Percentiles rank a stretch among this genome's conserved stretches.
phyloP scores from a whole-genome alignment of 768 basidiomycete species.

The Hygrocybe punicea region DNA sequence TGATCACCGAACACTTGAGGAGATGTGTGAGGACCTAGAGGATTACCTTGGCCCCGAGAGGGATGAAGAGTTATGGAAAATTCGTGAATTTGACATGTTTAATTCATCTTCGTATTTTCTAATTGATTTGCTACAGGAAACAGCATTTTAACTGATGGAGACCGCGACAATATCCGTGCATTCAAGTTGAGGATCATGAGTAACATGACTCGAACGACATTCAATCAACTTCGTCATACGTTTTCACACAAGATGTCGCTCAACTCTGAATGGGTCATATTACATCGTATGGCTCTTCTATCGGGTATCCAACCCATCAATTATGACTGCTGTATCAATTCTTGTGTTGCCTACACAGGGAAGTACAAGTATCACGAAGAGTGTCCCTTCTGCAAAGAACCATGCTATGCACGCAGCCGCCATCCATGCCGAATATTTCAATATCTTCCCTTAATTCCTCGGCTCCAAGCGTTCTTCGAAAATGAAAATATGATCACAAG shows the following conservation, averaged over 20 bases:
- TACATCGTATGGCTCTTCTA: conserved; percentile 22
- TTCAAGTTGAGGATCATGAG: conserved; percentile 1
- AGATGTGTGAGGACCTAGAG: conserved; percentile 3
- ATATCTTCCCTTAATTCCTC: conserved; percentile 31
- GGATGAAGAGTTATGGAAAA: conserved; percentile 11
- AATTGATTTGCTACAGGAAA: conserved; percentile 12
- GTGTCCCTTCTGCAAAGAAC: conserved; percentile 26
- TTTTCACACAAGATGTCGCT: conserved; percentile 25
- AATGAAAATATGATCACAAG: conserved; percentile 4
- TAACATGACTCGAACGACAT: conserved; percentile 23
- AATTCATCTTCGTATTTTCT: background rate
- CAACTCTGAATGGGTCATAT: conserved; percentile 23
- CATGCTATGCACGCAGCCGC: background rate
- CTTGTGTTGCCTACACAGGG: conserved; percentile 32
- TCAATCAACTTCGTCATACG: conserved; percentile 23
- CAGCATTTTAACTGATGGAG: conserved; percentile 17
- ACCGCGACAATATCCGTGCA: conserved; percentile 12
- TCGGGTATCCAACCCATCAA: conserved; percentile 27
- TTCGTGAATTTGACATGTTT: conserved; percentile 10
- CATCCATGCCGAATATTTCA: conserved; percentile 19
- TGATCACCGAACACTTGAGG: background rate
- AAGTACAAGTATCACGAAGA: conserved; percentile 5
- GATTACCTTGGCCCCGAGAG: conserved; percentile 6
- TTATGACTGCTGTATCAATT: conserved; percentile 35
- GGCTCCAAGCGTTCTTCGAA: conserved; percentile 21